These are phyloP conservation scores for Microdochium nivale DNA, from an alignment of 2,329 filamentous ascomycete genomes.

Conservation along the genomic window DNA sequence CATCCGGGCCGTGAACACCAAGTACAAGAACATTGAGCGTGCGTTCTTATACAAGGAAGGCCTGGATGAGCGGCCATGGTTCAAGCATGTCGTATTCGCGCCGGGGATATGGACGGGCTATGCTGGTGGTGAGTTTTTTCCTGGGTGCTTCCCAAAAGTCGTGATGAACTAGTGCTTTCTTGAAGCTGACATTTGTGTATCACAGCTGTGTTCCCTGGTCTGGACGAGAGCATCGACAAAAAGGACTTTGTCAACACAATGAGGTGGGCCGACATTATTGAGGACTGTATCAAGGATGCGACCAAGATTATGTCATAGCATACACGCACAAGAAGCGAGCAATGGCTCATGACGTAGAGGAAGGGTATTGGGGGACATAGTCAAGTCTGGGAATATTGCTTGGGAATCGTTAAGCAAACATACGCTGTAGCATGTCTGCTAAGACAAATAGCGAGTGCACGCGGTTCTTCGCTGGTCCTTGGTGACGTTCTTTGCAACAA, in stretches of 20 bases:
- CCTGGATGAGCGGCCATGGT: constrained; percentile 75
- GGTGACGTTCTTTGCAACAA: too few species aligned
- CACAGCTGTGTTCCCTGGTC: constrained; percentile 51
- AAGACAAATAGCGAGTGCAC: too few species aligned
- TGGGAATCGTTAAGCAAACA: too few species aligned
- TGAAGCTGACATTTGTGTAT: not conserved
- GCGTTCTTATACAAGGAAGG: constrained; percentile 69
- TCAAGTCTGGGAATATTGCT: too few species aligned
- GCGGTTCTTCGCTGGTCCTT: too few species aligned
- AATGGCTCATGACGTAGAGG: too few species aligned
- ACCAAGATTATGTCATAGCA: constrained; percentile 26
- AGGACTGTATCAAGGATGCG: constrained; percentile 38
- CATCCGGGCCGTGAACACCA: constrained; percentile 62
- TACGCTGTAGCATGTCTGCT: too few species aligned
- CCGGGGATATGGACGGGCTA: constrained; percentile 91
- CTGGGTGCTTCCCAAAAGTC: constrained; percentile 5
- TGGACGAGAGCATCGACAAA: constrained; percentile 53
- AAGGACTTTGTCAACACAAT: constrained; percentile 49
- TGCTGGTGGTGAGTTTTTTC: constrained; percentile 51
- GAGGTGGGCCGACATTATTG: constrained; percentile 52
- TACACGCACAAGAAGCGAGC: too few species aligned
- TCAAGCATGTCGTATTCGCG: constrained; percentile 91
- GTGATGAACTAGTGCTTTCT: not conserved
- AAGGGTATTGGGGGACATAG: too few species aligned
- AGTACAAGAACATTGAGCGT: constrained; percentile 79